Evolutionary conservation across 1,139 yeast species (phyloP), one percentile per base, ranked within the genome.

Genomic region (Suhomyces chickasaworum): DNA sequence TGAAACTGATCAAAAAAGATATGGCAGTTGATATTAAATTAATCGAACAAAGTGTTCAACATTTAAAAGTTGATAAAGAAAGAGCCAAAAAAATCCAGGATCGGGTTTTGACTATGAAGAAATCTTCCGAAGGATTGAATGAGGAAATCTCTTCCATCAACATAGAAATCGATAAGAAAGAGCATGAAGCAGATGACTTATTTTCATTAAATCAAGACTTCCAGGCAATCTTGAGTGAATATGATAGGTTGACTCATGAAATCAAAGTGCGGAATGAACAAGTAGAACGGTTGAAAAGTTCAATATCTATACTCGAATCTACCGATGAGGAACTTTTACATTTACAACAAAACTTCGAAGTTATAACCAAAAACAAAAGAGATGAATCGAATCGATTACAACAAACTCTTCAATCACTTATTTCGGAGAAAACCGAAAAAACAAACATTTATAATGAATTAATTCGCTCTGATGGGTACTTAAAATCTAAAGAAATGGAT

Each of bases 161-260:
- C 41, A 42, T 57, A 18, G 68, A 80, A 45, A 76, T 91, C 46
- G 76, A 77, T 13, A 60, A 63, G 3, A 73, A 83, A 3, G 84
- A 86, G 27, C 64, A 66, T 25, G 80, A 86, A 52, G 79, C 90
- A 2, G 85, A 86, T 41, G 64, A 64, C 10, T 68, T 91, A 7
- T 89, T 90, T 64, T 81, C 81, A 39, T 77, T 89, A 1, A 88
- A 89, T 60, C 97, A 89, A 63, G 86, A 84, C 50, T 90, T 87
- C 58, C 97, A 90, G 61, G 77, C 81, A 49, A 81, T 84, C 1
- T 63, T 89, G 23, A 83, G 86, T 34, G 81, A 80, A 53, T 65
- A 83, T 25, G 89, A 86, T 37, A 83, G 81, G 50, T 63, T 84
- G 37, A 66, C 68, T 30, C 80, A 77, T 52, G 78, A 77, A 46